Evolutionary conservation across 176 grass and related monocot genomes (phyloP).

Genomic region (Zoysia japonica): DNA sequence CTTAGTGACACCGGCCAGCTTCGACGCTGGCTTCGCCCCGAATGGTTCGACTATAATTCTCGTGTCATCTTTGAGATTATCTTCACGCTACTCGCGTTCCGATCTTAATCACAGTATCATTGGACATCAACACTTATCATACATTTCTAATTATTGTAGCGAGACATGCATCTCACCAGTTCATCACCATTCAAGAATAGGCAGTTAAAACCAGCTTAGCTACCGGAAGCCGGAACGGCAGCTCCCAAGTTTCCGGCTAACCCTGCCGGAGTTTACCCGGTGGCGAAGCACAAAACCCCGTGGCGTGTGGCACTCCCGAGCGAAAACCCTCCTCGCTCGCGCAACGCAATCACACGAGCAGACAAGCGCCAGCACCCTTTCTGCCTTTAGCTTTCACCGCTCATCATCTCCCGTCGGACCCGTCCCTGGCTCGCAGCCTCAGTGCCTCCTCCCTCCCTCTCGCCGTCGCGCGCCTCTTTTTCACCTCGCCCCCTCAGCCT

Average conservation of each 20-base stretch:
- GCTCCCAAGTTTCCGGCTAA: neutral
- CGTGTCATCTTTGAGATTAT: no score
- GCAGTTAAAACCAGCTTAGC: neutral
- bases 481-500: conserved; percentile 11
- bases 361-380: conserved; percentile 52
- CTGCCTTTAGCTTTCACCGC: conserved; percentile 77
- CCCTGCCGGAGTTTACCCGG: neutral
- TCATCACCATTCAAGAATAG: no score
- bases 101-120: no score
- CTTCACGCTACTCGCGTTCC: no score
- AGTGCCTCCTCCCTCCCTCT: conserved; percentile 17
- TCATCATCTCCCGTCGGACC: conserved; percentile 55
- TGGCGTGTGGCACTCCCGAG: neutral
- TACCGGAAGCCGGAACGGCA: neutral
- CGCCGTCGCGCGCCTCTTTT: conserved; percentile 24
- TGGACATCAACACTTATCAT: no score
- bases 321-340: neutral
- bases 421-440: no score
- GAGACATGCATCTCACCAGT: no score
- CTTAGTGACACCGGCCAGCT: no score
- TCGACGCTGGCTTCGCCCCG: no score
- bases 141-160: no score
- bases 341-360: conserved; percentile 35
- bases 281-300: neutral
- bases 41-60: no score